Evolutionary conservation across 1,284 basidiomycete species (phyloP).

Genomic region (Uromyces viciae-fabae): DNA sequence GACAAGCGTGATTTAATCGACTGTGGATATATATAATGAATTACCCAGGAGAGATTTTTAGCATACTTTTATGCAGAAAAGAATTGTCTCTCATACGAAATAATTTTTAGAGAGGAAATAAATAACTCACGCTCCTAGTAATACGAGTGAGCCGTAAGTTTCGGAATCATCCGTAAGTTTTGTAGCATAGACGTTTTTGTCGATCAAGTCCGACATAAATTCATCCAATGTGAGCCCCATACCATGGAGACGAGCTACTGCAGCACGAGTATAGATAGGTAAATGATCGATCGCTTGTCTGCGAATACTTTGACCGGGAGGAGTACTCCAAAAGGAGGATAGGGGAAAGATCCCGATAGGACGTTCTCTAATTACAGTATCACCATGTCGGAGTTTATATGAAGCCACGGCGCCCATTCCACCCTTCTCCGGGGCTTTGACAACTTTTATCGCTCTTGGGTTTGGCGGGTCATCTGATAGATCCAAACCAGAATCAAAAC

Average conservation of each 20-base stretch:
- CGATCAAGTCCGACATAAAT: slow-evolving; percentile 4
- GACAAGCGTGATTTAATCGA: slow-evolving; percentile 42
- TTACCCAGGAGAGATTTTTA: not conserved
- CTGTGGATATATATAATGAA: not conserved
- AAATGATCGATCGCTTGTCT: slow-evolving; percentile 27
- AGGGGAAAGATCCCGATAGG: not conserved
- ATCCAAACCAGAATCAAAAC: not conserved
- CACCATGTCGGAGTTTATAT: slow-evolving; percentile 6
- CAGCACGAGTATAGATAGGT: slow-evolving; percentile 20
- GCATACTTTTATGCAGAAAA: not conserved
- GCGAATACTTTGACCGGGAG: not conserved
- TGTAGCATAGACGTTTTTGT: not conserved
- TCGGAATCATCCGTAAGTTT: not conserved
- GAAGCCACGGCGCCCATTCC: slow-evolving; percentile 23
- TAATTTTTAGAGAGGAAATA: not conserved
- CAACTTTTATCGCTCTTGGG: not conserved
- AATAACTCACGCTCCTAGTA: not conserved
- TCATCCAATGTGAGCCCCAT: slow-evolving; percentile 9
- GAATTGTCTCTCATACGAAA: not conserved
- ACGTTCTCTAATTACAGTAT: not conserved
- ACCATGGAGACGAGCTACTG: slow-evolving; percentile 16
- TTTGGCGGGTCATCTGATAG: slow-evolving; percentile 13
- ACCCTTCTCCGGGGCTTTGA: slow-evolving; percentile 30
- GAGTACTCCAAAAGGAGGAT: not conserved
- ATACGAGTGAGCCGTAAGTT: not conserved